These are phyloP conservation scores for Cavenderia fasciculata DNA, from an alignment of 78 protist genomes.

Conservation along the genomic window DNA sequence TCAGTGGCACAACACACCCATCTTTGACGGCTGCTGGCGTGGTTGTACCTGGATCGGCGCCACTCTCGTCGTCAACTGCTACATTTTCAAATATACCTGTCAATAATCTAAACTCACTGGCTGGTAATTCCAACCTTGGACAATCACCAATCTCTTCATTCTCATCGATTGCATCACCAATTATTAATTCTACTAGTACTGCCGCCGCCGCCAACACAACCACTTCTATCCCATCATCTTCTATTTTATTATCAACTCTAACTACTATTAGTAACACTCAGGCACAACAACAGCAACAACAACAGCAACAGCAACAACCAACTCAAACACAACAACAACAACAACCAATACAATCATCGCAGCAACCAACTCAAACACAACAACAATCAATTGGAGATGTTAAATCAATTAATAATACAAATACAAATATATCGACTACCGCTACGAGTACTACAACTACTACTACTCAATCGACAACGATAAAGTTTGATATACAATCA, in stretches of 20 bases:
- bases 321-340: conserved; percentile 15
- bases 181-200: no score
- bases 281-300: conserved; percentile 1
- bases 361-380: background rate
- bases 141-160: no score
- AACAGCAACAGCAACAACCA: background rate
- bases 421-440: background rate
- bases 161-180: no score
- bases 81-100: no score
- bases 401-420: background rate
- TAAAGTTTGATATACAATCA: background rate
- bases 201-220: background rate
- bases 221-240: background rate
- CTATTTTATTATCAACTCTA: background rate
- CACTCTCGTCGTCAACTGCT: no score
- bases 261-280: background rate
- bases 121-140: no score
- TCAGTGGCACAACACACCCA: no score
- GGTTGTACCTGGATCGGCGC: no score
- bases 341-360: background rate
- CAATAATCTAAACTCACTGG: no score
- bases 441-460: background rate
- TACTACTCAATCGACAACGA: background rate
- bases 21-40: no score
- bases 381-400: background rate